Conservation (phyloP, 352 stramenopile genomes). For the Phytophthora ohioensis region DNA sequence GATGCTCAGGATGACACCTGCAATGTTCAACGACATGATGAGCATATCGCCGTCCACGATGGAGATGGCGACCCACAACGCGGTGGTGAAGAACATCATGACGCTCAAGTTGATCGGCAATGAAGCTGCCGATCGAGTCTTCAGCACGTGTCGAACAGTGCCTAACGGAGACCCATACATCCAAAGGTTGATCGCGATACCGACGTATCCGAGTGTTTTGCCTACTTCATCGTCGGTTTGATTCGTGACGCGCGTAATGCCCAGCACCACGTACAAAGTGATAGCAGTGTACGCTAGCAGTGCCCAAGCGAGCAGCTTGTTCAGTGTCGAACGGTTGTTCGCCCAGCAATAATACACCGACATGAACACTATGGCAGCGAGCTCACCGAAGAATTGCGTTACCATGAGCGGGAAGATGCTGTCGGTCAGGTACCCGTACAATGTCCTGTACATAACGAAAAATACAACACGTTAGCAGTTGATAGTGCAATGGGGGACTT, state of each 20-base stretch:
- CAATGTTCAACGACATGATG: slow-evolving; percentile 42
- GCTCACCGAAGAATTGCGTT: slow-evolving; percentile 32
- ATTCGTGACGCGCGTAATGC: slow-evolving; percentile 37
- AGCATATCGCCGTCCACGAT: slow-evolving; percentile 41
- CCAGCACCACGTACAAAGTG: slow-evolving; percentile 48
- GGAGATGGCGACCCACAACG: slow-evolving; percentile 33
- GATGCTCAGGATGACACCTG: slow-evolving; percentile 31
- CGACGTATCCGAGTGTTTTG: slow-evolving; percentile 43
- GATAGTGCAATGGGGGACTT: not conserved
- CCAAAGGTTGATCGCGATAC: slow-evolving; percentile 37
- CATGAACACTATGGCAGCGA: slow-evolving; percentile 31
- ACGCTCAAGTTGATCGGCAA: slow-evolving; percentile 40
- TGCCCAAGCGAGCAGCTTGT: slow-evolving; percentile 16
- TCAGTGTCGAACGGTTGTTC: slow-evolving; percentile 18
- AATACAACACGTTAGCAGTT: slow-evolving; percentile 1
- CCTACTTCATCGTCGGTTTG: slow-evolving; percentile 40
- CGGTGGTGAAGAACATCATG: slow-evolving; percentile 35
- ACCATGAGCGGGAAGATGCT: slow-evolving; percentile 47
- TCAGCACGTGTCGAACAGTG: slow-evolving; percentile 32
- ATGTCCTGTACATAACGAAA: slow-evolving; percentile 13
- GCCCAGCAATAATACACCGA: slow-evolving; percentile 35
- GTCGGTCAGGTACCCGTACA: slow-evolving; percentile 42
- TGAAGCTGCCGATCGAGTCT: slow-evolving; percentile 29
- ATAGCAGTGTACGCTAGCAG: slow-evolving; percentile 20
- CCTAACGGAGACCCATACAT: slow-evolving; percentile 44